Evolutionary conservation across 345 rosid species (phyloP).

Genomic region (Nephelium lappaceum): DNA sequence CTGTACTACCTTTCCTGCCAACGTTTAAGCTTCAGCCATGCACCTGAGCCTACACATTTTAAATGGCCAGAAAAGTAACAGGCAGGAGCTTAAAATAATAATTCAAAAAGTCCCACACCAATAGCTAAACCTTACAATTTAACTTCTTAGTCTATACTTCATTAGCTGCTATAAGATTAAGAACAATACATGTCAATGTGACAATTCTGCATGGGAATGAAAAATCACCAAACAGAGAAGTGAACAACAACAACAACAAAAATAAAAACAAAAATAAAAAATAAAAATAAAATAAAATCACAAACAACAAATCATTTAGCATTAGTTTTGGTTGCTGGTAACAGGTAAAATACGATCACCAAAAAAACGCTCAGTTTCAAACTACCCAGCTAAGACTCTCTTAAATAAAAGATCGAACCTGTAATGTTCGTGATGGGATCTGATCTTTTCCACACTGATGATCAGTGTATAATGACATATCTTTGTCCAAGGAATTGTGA

Average conservation of each 20-base stretch:
- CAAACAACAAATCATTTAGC: conserved; percentile 6
- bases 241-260: too few species aligned
- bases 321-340: conserved; percentile 5
- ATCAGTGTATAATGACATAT: conserved; percentile 62
- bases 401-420: conserved; percentile 44
- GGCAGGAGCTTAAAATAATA: neutral
- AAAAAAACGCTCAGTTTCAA: neutral
- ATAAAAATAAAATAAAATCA: conserved; percentile 1
- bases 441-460: conserved; percentile 66
- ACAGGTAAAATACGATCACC: neutral
- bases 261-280: too few species aligned
- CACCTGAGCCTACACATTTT: neutral
- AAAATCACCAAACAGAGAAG: neutral
- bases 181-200: neutral
- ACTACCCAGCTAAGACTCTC: neutral
- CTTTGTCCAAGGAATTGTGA: conserved; percentile 59
- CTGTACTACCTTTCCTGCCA: neutral
- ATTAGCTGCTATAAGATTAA: neutral
- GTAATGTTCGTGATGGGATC: conserved; percentile 62
- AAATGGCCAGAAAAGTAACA: conserved; percentile 12
- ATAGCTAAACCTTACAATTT: neutral
- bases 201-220: neutral
- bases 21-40: neutral
- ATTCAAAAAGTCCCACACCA: neutral
- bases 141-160: neutral